Conservation (phyloP, 345 rosid genomes). For the Noccaea caerulescens region DNA sequence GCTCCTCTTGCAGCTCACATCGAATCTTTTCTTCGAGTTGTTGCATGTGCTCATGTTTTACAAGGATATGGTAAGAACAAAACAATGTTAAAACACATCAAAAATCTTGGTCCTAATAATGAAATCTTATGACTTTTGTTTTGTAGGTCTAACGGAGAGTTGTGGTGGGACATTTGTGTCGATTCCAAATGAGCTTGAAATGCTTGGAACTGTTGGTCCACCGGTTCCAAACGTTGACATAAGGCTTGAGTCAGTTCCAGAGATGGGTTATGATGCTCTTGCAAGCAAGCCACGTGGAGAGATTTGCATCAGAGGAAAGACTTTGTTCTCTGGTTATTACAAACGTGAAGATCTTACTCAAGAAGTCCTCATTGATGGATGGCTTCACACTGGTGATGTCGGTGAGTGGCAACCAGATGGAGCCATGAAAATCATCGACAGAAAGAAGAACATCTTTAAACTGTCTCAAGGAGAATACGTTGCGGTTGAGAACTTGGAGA, state of each 20-base stretch:
- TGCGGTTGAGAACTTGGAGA: slow-evolving; percentile 96
- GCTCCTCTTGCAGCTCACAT: slow-evolving; percentile 91
- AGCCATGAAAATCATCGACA: slow-evolving; percentile 89
- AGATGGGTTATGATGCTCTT: slow-evolving; percentile 95
- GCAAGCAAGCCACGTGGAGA: slow-evolving; percentile 82
- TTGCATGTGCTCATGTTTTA: slow-evolving; percentile 90
- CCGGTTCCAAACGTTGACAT: slow-evolving; percentile 96
- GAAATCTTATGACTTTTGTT: background rate
- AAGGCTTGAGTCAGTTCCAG: slow-evolving; percentile 91
- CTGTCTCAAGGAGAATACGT: slow-evolving; percentile 99
- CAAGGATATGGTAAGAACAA: slow-evolving; percentile 90
- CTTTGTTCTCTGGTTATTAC: slow-evolving; percentile 85
- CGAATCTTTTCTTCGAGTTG: slow-evolving; percentile 90
- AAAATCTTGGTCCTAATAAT: slow-evolving; percentile 10
- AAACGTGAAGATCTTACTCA: slow-evolving; percentile 88
- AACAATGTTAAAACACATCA: slow-evolving; percentile 11
- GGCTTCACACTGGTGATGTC: slow-evolving; percentile 99
- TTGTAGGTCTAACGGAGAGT: slow-evolving; percentile 88
- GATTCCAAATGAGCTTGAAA: slow-evolving; percentile 71
- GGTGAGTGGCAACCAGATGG: slow-evolving; percentile 99
- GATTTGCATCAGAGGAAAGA: slow-evolving; percentile 75
- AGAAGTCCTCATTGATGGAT: slow-evolving; percentile 86
- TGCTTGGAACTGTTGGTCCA: slow-evolving; percentile 96
- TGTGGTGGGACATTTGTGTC: slow-evolving; percentile 95
- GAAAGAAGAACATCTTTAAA: slow-evolving; percentile 94